Evolutionary conservation across 192 early-diverging fungal species (phyloP).

Genomic region (Linnemannia elongata): DNA sequence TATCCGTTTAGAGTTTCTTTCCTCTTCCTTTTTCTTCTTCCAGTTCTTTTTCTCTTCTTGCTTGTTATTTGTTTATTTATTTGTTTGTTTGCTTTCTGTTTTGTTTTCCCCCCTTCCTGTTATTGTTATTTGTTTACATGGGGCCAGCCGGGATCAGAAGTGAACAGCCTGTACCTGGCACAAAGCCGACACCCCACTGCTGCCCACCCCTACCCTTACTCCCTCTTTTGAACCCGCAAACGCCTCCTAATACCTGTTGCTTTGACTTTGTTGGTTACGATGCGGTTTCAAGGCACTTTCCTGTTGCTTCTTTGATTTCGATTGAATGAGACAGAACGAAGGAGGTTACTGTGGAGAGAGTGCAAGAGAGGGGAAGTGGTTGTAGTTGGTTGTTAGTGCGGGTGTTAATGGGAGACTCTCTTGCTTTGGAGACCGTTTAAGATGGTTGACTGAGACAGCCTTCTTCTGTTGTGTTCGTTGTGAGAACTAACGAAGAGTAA

Average conservation of each 20-base stretch:
- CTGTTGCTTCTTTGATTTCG: background rate
- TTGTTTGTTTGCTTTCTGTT: background rate
- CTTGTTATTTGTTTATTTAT: background rate
- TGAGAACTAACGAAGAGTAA: background rate
- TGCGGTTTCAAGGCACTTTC: background rate
- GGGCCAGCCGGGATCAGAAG: background rate
- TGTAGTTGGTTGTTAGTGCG: background rate
- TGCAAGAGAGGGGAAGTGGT: background rate
- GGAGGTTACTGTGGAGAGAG: background rate
- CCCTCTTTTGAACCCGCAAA: background rate
- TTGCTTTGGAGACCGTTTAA: background rate
- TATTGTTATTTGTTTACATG: background rate
- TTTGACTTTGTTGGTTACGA: constrained; percentile 4
- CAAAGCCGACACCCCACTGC: background rate
- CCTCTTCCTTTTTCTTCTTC: background rate
- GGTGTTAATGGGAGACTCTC: background rate
- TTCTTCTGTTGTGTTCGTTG: background rate
- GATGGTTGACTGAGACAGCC: background rate
- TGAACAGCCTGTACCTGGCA: background rate
- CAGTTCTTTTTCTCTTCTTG: background rate
- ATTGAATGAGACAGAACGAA: background rate
- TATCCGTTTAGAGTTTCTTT: background rate
- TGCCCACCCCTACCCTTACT: background rate
- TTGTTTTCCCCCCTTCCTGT: background rate
- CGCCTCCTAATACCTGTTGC: background rate